Evolutionary conservation across 139 green algal species (phyloP).

Genomic region (Chlamydomonas schloesseri): DNA sequence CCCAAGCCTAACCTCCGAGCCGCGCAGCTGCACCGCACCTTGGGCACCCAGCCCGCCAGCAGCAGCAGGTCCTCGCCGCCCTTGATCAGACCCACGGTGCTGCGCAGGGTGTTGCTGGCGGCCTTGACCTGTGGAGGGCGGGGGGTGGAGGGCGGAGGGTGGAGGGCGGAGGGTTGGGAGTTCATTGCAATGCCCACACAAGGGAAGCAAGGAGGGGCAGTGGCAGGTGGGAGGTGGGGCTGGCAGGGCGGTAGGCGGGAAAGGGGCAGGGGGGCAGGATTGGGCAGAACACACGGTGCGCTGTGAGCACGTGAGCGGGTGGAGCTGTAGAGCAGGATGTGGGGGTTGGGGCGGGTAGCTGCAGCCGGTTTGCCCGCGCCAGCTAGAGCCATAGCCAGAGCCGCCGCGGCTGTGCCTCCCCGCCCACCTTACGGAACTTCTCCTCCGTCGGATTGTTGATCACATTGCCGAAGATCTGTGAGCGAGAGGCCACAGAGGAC

Average conservation of each 20-base stretch:
- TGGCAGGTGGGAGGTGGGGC: no score
- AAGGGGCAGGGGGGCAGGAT: no score
- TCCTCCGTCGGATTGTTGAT: conserved; percentile 5
- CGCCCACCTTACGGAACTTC: conserved; percentile 31
- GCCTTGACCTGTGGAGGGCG: conserved; percentile 59
- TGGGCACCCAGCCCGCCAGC: conserved; percentile 58
- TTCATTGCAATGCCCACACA: not conserved
- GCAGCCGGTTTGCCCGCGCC: no score
- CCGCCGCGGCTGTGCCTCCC: no score
- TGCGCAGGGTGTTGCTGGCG: conserved; percentile 54
- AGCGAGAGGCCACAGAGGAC: not conserved
- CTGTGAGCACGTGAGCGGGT: no score
- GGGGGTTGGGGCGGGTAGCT: no score
- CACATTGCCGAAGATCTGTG: conserved; percentile 36
- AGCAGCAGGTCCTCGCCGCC: conserved; percentile 68
- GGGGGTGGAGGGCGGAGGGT: not conserved
- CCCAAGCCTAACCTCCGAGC: no score
- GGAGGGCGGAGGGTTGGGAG: not conserved
- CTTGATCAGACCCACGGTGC: conserved; percentile 52
- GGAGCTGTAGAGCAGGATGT: no score
- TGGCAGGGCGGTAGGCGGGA: no score
- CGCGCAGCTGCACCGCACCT: conserved; percentile 27
- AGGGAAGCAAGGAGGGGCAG: not conserved
- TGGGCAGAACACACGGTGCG: no score
- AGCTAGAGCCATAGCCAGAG: no score